Conservation (phyloP, 495 filamentous ascomycete species). For the Penicillium cataractarum region DNA sequence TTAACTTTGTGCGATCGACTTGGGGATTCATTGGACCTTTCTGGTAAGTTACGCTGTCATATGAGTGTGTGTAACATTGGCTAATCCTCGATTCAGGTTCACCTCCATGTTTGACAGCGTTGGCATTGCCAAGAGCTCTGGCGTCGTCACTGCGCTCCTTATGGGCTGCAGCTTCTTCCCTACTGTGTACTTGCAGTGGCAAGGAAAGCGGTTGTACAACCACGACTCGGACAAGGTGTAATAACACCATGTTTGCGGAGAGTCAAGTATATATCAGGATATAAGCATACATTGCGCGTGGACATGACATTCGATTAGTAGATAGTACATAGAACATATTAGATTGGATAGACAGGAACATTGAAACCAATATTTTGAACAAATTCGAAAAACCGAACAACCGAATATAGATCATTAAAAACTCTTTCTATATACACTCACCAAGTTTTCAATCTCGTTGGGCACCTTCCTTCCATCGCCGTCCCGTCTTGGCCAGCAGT, state of each 20-base stretch:
- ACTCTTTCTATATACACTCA: not conserved
- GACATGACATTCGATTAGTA: not conserved
- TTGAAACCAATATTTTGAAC: not conserved
- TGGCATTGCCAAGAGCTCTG: slow-evolving; percentile 49
- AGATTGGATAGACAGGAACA: not conserved
- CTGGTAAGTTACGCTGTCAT: slow-evolving; percentile 40
- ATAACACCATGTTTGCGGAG: not conserved
- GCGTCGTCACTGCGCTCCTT: slow-evolving; percentile 44
- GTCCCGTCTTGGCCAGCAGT: slow-evolving; percentile 21
- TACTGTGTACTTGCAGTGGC: slow-evolving; percentile 43
- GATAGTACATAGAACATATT: not conserved
- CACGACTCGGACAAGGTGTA: slow-evolving; percentile 1
- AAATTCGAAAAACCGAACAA: not conserved
- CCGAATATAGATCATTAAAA: not conserved
- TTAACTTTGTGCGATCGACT: slow-evolving; percentile 57
- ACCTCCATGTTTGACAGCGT: slow-evolving; percentile 53
- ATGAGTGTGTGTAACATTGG: not conserved
- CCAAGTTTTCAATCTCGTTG: not conserved
- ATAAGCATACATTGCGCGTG: not conserved
- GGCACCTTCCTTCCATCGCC: not conserved
- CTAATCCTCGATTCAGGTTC: slow-evolving; percentile 38
- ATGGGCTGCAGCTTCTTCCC: slow-evolving; percentile 50
- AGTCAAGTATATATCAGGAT: not conserved
- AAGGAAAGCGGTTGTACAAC: slow-evolving; percentile 28
- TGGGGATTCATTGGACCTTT: slow-evolving; percentile 65